Conservation (phyloP, 495 filamentous ascomycete species). For the Tirmania nivea region DNA sequence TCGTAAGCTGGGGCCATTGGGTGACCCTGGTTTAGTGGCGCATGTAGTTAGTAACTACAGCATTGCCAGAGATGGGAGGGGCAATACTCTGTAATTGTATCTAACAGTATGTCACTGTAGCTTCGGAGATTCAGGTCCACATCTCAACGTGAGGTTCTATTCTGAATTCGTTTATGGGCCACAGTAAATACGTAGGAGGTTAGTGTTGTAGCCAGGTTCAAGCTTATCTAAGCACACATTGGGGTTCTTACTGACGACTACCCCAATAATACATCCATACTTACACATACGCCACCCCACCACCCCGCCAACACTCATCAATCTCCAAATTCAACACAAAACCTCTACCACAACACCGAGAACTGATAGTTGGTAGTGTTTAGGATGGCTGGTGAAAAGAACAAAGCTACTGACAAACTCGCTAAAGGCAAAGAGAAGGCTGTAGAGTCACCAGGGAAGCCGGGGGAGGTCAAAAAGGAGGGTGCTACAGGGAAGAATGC, state of each 20-base stretch:
- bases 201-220: no score
- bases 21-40: no score
- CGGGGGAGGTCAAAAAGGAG: constrained; percentile 43
- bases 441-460: constrained; percentile 34
- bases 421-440: constrained; percentile 96
- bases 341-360: constrained; percentile 4
- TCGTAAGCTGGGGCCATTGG: not conserved
- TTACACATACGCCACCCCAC: not conserved
- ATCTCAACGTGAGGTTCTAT: no score
- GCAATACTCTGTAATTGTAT: no score
- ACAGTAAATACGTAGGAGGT: no score
- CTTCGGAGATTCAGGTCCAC: no score
- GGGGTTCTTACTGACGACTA: no score
- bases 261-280: not conserved
- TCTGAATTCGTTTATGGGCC: no score
- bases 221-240: no score
- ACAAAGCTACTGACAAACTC: constrained; percentile 52
- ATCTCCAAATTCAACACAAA: not conserved
- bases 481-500: constrained; percentile 52
- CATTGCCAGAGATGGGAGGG: no score
- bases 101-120: no score
- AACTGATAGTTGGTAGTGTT: not conserved
- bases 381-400: constrained; percentile 70
- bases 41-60: no score
- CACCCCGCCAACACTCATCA: not conserved